Percentiles rank a stretch among this genome's conserved stretches.
phyloP scores from a whole-genome alignment of 2,329 filamentous ascomycete species.

The Clarireedia monteithiana region DNA sequence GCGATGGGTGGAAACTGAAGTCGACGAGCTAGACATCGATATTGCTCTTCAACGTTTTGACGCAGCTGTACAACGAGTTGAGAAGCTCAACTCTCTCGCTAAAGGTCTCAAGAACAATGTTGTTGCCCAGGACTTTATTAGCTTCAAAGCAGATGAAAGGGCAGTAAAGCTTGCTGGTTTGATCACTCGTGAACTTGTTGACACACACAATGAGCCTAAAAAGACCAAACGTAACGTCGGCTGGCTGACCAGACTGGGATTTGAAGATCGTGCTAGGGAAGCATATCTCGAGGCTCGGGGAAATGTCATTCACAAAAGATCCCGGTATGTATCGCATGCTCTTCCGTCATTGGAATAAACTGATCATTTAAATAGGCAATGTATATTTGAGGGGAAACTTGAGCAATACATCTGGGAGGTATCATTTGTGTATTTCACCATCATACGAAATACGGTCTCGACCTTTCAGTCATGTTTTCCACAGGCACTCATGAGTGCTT shows the following conservation, averaged over 20 bases:
- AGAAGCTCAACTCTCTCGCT: conserved; percentile 74
- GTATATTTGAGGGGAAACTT: conserved; percentile 89
- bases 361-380: conserved; percentile 53
- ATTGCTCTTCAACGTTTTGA: conserved; percentile 89
- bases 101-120: conserved; percentile 76
- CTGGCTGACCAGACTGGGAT: conserved; percentile 82
- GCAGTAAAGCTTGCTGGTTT: conserved; percentile 69
- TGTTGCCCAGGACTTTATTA: conserved; percentile 86
- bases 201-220: conserved; percentile 67
- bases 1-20: conserved; percentile 89
- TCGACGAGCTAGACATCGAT: conserved; percentile 93
- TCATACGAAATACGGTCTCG: conserved; percentile 86
- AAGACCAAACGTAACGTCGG: conserved; percentile 74
- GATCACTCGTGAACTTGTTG: conserved; percentile 68
- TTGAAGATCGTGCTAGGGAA: conserved; percentile 81
- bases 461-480: conserved; percentile 87
- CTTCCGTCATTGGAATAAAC: background rate
- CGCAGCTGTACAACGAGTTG: conserved; percentile 72
- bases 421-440: conserved; percentile 89
- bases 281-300: conserved; percentile 76
- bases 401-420: conserved; percentile 91
- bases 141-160: conserved; percentile 81
- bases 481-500: conserved; percentile 80
- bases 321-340: conserved; percentile 50
- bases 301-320: conserved; percentile 70